phyloP scores from a whole-genome alignment of 2,329 filamentous ascomycete genomes.

The Diplodia scrobiculata region DNA sequence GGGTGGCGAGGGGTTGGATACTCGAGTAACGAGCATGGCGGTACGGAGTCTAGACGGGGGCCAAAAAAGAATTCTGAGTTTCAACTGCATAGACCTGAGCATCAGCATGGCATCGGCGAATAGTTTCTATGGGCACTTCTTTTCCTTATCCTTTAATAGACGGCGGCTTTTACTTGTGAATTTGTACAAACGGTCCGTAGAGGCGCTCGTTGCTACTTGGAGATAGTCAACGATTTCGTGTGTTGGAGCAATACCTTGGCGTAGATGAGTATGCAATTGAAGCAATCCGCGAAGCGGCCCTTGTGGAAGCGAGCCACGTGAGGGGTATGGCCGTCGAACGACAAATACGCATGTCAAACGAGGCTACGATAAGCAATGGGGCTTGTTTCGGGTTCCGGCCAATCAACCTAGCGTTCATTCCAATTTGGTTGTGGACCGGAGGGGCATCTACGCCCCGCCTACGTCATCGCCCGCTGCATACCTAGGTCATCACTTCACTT shows the following conservation, averaged over 20 bases:
- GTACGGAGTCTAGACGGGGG: neutral
- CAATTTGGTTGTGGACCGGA: conserved; percentile 4
- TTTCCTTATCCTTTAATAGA: neutral
- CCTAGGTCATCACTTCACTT: neutral
- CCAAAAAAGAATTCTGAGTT: neutral
- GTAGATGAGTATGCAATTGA: neutral
- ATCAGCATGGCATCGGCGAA: conserved; percentile 4
- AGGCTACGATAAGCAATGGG: neutral
- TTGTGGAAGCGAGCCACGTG: neutral
- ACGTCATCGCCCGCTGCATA: conserved; percentile 21
- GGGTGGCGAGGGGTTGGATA: neutral
- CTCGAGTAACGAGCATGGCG: neutral
- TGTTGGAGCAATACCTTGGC: neutral
- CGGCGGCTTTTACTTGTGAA: neutral
- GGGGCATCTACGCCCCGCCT: conserved; percentile 19
- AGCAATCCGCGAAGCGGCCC: neutral
- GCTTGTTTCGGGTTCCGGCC: neutral
- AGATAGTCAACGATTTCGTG: neutral
- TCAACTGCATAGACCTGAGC: neutral
- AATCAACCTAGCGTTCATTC: conserved; percentile 3
- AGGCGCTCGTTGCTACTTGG: neutral
- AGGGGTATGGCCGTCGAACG: neutral
- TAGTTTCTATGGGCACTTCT: neutral
- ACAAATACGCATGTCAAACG: conserved; percentile 8
- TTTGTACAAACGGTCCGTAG: neutral